Evolutionary conservation across 331 rosid species (phyloP).

Genomic region (Spiraea crenata): DNA sequence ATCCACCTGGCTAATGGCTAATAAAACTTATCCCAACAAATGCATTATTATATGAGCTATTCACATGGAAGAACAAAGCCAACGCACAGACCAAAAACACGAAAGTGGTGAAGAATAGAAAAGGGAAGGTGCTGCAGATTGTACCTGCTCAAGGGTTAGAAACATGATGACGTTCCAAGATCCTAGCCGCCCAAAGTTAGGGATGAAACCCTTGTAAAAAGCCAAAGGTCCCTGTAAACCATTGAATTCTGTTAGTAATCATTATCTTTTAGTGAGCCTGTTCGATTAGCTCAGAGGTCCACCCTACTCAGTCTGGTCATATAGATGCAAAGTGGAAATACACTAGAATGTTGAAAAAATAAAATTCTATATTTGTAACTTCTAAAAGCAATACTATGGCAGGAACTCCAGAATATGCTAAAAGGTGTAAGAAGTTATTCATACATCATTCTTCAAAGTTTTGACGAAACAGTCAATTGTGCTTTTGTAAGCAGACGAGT

Average conservation of each 20-base stretch:
- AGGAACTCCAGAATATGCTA: conserved; percentile 1
- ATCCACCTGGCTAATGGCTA: too few species aligned
- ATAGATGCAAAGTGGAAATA: background rate
- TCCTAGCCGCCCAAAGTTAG: conserved; percentile 93
- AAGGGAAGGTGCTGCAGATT: background rate
- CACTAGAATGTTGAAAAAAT: too few species aligned
- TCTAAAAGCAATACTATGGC: background rate
- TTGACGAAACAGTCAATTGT: conserved; percentile 87
- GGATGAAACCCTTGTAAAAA: conserved; percentile 91
- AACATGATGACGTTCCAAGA: conserved; percentile 99
- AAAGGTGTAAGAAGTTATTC: conserved; percentile 15
- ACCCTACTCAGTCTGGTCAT: conserved; percentile 3
- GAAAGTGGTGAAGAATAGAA: background rate
- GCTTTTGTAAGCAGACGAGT: conserved; percentile 70
- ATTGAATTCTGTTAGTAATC: background rate
- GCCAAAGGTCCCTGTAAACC: conserved; percentile 86
- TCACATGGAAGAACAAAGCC: too few species aligned
- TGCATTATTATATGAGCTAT: too few species aligned
- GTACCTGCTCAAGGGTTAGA: conserved; percentile 92
- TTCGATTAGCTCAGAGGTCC: background rate
- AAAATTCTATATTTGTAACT: too few species aligned
- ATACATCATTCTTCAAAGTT: conserved; percentile 87
- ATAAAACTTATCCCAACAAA: too few species aligned
- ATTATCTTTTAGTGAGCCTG: conserved; percentile 1
- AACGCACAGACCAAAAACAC: background rate